Conservation (phyloP, 306 rosid species). For the Glycine tomentella region DNA sequence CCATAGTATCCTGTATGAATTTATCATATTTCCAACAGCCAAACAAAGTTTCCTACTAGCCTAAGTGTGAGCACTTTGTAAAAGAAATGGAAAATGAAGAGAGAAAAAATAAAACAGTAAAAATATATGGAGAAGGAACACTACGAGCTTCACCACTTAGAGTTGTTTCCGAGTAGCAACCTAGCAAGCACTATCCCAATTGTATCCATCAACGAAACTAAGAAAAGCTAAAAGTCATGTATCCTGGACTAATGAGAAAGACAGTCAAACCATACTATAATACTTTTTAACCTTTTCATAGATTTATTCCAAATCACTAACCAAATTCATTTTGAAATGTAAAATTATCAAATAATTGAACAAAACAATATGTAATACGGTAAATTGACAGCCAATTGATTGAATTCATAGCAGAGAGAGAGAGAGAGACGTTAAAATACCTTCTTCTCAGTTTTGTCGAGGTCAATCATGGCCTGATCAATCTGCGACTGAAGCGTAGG, state of each 20-base stretch:
- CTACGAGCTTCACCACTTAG: neutral
- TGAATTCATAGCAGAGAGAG: slow-evolving; percentile 9
- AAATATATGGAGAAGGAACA: slow-evolving; percentile 10
- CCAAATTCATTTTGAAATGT: neutral
- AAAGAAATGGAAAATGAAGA: slow-evolving; percentile 4
- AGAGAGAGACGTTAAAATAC: slow-evolving; percentile 45
- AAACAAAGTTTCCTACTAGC: too few relatives aligned
- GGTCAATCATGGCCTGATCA: slow-evolving; percentile 93
- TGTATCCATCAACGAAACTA: neutral
- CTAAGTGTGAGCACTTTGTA: too few relatives aligned
- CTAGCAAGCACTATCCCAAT: neutral
- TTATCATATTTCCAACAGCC: neutral
- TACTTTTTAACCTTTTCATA: neutral
- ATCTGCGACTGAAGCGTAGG: slow-evolving; percentile 89
- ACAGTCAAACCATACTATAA: neutral
- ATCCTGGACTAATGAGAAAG: too few relatives aligned
- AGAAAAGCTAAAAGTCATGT: too few relatives aligned
- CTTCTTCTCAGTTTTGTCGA: slow-evolving; percentile 96
- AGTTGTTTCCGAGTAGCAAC: neutral
- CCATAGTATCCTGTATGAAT: slow-evolving; percentile 10
- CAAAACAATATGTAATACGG: neutral
- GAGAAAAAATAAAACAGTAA: slow-evolving; percentile 2
- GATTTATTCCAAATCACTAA: neutral
- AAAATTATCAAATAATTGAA: neutral
- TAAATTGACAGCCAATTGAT: slow-evolving; percentile 32